Conservation (phyloP, 768 basidiomycete genomes). For the Leccinum boreale region DNA sequence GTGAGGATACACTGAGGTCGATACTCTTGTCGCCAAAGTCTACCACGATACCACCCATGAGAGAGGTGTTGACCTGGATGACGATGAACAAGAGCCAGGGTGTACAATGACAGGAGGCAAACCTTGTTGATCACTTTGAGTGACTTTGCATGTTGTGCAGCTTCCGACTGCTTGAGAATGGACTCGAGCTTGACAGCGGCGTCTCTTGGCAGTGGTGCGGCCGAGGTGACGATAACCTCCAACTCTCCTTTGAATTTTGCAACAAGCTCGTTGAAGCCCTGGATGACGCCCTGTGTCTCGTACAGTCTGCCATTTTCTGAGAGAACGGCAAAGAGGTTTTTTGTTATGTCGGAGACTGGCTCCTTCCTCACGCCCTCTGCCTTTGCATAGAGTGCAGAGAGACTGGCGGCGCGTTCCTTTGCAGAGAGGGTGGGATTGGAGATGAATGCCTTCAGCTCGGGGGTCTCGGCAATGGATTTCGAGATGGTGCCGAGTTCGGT, state of each 20-base stretch:
- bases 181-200: conserved; percentile 76
- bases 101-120: conserved; percentile 16
- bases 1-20: conserved; percentile 90
- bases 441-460: conserved; percentile 70
- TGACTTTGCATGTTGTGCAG: conserved; percentile 82
- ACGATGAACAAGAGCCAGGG: conserved; percentile 2
- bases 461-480: conserved; percentile 60
- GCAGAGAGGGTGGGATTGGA: conserved; percentile 88
- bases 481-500: conserved; percentile 74
- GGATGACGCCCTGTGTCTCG: conserved; percentile 82
- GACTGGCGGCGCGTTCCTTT: conserved; percentile 67
- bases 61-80: conserved; percentile 80
- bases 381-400: conserved; percentile 64
- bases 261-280: conserved; percentile 88
- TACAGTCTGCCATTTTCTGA: conserved; percentile 90
- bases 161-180: conserved; percentile 80
- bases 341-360: conserved; percentile 78
- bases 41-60: conserved; percentile 89
- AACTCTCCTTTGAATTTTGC: conserved; percentile 90
- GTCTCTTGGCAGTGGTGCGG: conserved; percentile 74
- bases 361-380: conserved; percentile 73
- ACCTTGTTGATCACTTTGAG: conserved; percentile 93
- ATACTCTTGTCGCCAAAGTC: conserved; percentile 99
- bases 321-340: conserved; percentile 86
- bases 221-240: conserved; percentile 89